Conservation (phyloP, 306 rosid genomes). For the Luffa aegyptiaca region DNA sequence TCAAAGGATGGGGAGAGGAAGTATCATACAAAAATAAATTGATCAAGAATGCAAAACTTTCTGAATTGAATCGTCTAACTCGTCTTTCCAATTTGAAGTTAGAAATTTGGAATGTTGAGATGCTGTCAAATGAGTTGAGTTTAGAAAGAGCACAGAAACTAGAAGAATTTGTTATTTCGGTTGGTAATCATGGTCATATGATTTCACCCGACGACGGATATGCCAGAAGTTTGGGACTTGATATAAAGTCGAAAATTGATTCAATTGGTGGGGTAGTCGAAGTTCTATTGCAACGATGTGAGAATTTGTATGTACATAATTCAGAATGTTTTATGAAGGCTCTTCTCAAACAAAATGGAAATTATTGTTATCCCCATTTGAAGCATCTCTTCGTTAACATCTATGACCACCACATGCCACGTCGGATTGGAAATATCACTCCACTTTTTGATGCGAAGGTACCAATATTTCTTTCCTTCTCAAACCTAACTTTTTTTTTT, state of each 20-base stretch:
- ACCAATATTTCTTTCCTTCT: no score
- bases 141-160: neutral
- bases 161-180: neutral
- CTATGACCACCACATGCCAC: neutral
- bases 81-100: neutral
- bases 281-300: no score
- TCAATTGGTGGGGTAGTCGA: no score
- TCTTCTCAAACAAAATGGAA: neutral
- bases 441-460: no score
- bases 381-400: neutral
- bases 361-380: neutral
- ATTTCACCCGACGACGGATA: no score
- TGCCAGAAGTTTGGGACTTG: neutral
- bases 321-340: no score
- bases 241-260: neutral
- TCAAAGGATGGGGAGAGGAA: neutral
- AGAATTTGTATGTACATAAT: no score
- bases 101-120: neutral
- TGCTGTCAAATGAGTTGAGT: neutral
- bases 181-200: no score
- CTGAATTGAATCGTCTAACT: neutral
- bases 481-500: no score
- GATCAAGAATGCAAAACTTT: neutral
- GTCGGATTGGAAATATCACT: no score
- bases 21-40: neutral